Evolutionary conservation across 1,284 basidiomycete species (phyloP).

Genomic region (Cutaneotrichosporon dermatis): DNA sequence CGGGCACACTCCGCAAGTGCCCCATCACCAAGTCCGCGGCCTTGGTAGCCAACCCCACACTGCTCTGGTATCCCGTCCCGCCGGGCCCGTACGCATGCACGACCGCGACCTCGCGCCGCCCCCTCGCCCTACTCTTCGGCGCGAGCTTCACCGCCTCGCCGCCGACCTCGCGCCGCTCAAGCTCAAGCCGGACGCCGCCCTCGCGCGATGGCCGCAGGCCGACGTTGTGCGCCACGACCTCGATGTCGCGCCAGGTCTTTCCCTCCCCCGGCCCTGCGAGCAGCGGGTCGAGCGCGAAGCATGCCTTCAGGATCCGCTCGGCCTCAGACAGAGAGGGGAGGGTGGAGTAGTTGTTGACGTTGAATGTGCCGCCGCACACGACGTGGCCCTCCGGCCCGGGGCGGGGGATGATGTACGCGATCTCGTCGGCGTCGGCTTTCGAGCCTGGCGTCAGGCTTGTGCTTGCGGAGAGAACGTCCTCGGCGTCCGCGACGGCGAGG

Average conservation of each 20-base stretch:
- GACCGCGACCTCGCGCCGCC: slow-evolving; percentile 51
- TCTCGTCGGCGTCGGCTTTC: slow-evolving; percentile 1
- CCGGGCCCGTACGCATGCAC: slow-evolving; percentile 66
- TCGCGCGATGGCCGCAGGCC: slow-evolving; percentile 67
- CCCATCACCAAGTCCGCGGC: slow-evolving; percentile 30
- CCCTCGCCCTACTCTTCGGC: slow-evolving; percentile 45
- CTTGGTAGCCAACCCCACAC: slow-evolving; percentile 42
- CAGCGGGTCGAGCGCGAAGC: slow-evolving; percentile 44
- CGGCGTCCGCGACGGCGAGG: not conserved
- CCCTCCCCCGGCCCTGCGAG: slow-evolving; percentile 37
- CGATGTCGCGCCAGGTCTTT: slow-evolving; percentile 46
- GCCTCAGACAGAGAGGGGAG: slow-evolving; percentile 34
- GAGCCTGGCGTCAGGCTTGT: not conserved
- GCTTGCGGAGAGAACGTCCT: not conserved
- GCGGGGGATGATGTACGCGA: slow-evolving; percentile 50
- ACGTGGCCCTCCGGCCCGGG: slow-evolving; percentile 47
- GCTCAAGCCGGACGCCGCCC: slow-evolving; percentile 65
- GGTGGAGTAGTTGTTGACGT: slow-evolving; percentile 36
- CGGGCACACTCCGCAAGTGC: slow-evolving; percentile 3
- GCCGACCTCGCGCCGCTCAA: slow-evolving; percentile 52
- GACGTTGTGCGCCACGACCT: slow-evolving; percentile 59
- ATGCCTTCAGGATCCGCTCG: slow-evolving; percentile 47
- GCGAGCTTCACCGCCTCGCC: slow-evolving; percentile 1
- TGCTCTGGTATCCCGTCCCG: slow-evolving; percentile 40
- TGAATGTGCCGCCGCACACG: slow-evolving; percentile 44